phyloP scores from a whole-genome alignment of 768 basidiomycete species.

The Flagelloscypha sp. region DNA sequence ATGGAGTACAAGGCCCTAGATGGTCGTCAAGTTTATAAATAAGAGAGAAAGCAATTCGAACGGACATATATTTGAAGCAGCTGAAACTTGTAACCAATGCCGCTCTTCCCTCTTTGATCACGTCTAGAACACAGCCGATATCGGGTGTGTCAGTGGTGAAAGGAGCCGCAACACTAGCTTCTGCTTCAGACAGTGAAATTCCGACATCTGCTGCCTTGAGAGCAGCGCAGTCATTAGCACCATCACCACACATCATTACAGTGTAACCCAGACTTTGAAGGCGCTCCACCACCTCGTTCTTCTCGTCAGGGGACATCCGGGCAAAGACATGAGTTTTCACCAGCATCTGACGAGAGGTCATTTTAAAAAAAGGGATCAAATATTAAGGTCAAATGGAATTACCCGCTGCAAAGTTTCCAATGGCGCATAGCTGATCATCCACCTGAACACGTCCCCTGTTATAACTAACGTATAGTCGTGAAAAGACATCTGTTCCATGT shows the following conservation, averaged over 20 bases:
- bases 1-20: slow-evolving; percentile 93
- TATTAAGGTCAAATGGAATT: slow-evolving; percentile 18
- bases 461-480: slow-evolving; percentile 89
- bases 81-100: slow-evolving; percentile 97
- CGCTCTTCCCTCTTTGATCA: slow-evolving; percentile 93
- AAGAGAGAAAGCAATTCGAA: background rate
- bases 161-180: slow-evolving; percentile 96
- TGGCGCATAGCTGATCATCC: slow-evolving; percentile 95
- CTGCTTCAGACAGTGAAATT: slow-evolving; percentile 92
- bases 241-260: slow-evolving; percentile 97
- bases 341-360: slow-evolving; percentile 65
- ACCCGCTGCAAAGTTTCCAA: slow-evolving; percentile 92
- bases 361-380: slow-evolving; percentile 1
- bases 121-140: slow-evolving; percentile 91
- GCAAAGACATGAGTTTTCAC: slow-evolving; percentile 96
- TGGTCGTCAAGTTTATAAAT: slow-evolving; percentile 9
- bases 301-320: slow-evolving; percentile 99
- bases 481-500: slow-evolving; percentile 62
- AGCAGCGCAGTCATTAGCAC: slow-evolving; percentile 97
- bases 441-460: slow-evolving; percentile 93
- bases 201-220: slow-evolving; percentile 98
- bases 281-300: slow-evolving; percentile 95
- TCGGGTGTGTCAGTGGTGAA: slow-evolving; percentile 93
- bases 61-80: slow-evolving; percentile 99
- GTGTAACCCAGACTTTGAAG: slow-evolving; percentile 91